Conservation (phyloP, 306 rosid species). For the Neltuma alba region DNA sequence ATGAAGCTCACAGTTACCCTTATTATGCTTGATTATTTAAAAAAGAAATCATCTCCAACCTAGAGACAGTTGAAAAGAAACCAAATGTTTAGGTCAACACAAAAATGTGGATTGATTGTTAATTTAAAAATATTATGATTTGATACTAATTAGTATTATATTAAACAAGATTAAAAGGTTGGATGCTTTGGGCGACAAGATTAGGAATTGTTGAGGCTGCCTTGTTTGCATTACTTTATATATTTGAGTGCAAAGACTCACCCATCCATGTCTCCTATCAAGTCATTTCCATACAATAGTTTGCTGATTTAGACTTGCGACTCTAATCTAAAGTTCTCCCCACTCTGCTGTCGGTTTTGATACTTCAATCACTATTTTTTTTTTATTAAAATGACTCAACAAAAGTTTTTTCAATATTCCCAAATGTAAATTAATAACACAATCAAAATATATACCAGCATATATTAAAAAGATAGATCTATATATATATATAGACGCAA, state of each 20-base stretch:
- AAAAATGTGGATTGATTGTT: neutral
- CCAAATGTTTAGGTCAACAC: neutral
- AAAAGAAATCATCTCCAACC: too few species aligned
- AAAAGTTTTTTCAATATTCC: neutral
- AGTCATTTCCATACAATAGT: neutral
- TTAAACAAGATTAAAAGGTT: neutral
- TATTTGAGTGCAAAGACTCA: neutral
- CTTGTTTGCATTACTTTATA: neutral
- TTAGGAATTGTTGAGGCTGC: neutral
- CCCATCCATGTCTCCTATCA: neutral
- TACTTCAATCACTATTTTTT: neutral
- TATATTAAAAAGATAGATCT: slow-evolving; percentile 28
- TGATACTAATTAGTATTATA: neutral
- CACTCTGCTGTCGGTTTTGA: neutral
- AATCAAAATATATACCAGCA: slow-evolving; percentile 38
- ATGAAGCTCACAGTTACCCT: too few species aligned
- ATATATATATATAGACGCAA: neutral
- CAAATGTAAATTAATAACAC: slow-evolving; percentile 17
- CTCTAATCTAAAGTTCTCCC: neutral
- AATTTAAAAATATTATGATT: neutral
- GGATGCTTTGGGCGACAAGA: neutral
- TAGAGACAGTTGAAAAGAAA: neutral
- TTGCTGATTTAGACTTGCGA: neutral
- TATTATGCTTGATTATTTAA: too few species aligned
- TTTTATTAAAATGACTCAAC: neutral